Conservation (phyloP, 2,329 filamentous ascomycete species). For the Lomentospora prolificans region DNA sequence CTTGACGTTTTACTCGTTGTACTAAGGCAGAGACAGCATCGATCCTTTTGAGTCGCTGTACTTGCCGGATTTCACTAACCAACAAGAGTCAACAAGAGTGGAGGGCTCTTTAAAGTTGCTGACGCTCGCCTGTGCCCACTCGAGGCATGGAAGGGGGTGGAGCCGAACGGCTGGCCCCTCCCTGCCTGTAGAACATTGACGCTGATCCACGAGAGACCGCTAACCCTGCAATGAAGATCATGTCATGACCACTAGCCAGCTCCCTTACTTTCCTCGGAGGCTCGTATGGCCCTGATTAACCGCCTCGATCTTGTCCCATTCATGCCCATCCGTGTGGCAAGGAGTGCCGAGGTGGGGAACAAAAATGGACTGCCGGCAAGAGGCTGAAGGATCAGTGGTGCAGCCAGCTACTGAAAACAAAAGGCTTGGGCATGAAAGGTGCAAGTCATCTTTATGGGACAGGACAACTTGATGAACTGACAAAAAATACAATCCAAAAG, state of each 20-base stretch:
- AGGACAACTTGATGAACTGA: neutral
- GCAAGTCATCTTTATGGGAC: neutral
- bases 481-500: neutral
- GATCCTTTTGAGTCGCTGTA: too few species aligned
- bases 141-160: neutral
- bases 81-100: too few species aligned
- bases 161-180: neutral
- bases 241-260: neutral
- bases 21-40: too few species aligned
- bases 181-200: neutral
- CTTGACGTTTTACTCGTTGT: too few species aligned
- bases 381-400: neutral
- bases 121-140: neutral
- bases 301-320: neutral
- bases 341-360: neutral
- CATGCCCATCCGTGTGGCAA: neutral
- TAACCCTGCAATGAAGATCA: slow-evolving; percentile 1
- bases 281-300: neutral
- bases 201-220: neutral
- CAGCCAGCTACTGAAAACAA: too few species aligned
- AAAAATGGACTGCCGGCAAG: neutral
- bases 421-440: neutral
- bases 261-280: neutral
- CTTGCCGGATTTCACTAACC: too few species aligned
- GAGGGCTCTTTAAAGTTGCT: neutral